Conservation (phyloP, 2,329 filamentous ascomycete species). For the Aspergillus ibericus region DNA sequence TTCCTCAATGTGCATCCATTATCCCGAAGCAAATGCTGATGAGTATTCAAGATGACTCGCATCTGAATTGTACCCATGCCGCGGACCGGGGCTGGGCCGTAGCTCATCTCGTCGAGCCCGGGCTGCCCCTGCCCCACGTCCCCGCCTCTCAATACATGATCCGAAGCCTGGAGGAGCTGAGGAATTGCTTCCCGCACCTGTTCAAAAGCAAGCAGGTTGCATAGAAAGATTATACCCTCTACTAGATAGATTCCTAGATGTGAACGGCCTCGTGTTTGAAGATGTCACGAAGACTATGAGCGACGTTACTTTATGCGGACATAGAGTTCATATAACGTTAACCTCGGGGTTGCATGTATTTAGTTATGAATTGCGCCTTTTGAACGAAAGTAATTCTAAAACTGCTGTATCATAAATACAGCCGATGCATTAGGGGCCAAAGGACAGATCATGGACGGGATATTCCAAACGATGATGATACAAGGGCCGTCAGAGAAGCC, state of each 20-base stretch:
- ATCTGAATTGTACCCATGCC: constrained; percentile 75
- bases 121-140: constrained; percentile 61
- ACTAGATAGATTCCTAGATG: neutral
- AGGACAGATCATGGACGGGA: neutral
- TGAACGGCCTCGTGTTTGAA: neutral
- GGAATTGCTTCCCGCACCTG: constrained; percentile 75
- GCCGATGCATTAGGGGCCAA: neutral
- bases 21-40: constrained; percentile 15
- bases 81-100: constrained; percentile 81
- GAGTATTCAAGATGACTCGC: constrained; percentile 68
- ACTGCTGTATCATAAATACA: neutral
- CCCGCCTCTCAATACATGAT: constrained; percentile 75
- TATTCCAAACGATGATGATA: no score
- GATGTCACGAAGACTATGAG: constrained; percentile 11
- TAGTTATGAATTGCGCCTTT: neutral
- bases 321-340: neutral
- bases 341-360: neutral
- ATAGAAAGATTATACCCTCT: neutral
- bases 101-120: constrained; percentile 80
- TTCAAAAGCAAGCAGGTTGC: constrained; percentile 59
- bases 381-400: no score
- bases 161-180: constrained; percentile 71
- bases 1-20: neutral
- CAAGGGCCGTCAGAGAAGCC: no score
- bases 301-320: neutral